Base-by-base conservation (phyloP, 2,329 filamentous ascomycete species). In the Corniculantispora saksenae region DNA sequence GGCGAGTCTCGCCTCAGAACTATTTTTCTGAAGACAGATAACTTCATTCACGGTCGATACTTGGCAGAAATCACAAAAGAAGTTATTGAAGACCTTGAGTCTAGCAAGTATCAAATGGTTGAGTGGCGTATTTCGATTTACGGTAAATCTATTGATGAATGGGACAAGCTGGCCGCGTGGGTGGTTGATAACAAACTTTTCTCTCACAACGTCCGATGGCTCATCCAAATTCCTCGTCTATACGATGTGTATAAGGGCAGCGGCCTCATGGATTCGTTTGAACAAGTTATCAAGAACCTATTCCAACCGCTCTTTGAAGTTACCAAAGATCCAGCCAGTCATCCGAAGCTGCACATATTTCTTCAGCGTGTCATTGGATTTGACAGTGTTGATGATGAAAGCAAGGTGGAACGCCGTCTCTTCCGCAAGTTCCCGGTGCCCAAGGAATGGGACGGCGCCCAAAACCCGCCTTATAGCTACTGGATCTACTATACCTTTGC, bases 61-160 rank as follows among this genome's bases (percentile, higher is more conserved):
- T 82, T 99, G 51, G 95, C 95, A 1, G 95, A 99, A 77, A 97
- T 99, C 68, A 98, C 94, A 3, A 97, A 97, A 73, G 95, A 99
- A 78, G 95, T 99, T 68, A 97, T 99, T 63, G 89, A 93, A 3
- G 95, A 99, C 83, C 82, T 99, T 38, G 95, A 99, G 77, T 97
- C 94, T 57, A 97, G 94, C 86, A 99, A 99, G 77, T 99, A 99
- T 74, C 95, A 99, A 76, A 97, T 99, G 91, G 95, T 95, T 1
- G 95, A 99, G 80, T 99, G 96, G 94, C 93, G 95, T 51, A 97
- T 99, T 70, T 97, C 94, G 27, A 93, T 99, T 69, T 99, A 99
- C 73, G 95, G 95, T 68, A 91, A 93, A 74, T 91, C 91, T 3
- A 84, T 97, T 48, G 90, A 97, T 68, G 95, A 99, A 77, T 99